These are phyloP conservation scores for Cyclotella kingstonii DNA, from an alignment of 108 stramenopile genomes.

Conservation along the genomic window DNA sequence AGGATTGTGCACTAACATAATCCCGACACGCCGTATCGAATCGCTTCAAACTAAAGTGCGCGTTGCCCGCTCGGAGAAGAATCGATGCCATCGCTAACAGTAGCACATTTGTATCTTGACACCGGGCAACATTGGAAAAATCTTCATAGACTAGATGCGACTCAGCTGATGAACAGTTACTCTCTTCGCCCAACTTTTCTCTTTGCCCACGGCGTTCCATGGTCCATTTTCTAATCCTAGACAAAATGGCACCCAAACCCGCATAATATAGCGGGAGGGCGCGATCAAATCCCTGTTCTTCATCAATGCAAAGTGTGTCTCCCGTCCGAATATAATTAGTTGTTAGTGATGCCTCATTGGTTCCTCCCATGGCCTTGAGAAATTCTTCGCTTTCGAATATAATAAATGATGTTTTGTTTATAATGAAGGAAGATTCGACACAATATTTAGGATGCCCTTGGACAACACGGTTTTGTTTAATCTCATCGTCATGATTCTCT, in stretches of 20 bases:
- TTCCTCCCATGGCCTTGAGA: slow-evolving; percentile 40
- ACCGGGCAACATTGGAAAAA: slow-evolving; percentile 18
- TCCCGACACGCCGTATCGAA: slow-evolving; percentile 38
- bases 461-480: not conserved
- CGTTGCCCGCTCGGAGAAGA: slow-evolving; percentile 39
- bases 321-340: slow-evolving; percentile 43
- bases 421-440: slow-evolving; percentile 6
- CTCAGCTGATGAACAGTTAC: not conserved
- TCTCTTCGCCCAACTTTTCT: not conserved
- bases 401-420: slow-evolving; percentile 22
- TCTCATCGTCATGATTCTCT: not conserved
- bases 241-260: slow-evolving; percentile 33
- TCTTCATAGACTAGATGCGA: slow-evolving; percentile 18
- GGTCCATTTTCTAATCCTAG: slow-evolving; percentile 32
- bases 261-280: slow-evolving; percentile 44
- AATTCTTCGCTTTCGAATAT: slow-evolving; percentile 40
- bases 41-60: slow-evolving; percentile 25
- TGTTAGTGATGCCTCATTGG: slow-evolving; percentile 26
- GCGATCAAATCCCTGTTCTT: slow-evolving; percentile 9
- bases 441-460: not conserved
- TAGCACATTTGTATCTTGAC: slow-evolving; percentile 30
- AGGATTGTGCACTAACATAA: slow-evolving; percentile 42
- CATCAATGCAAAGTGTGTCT: slow-evolving; percentile 17
- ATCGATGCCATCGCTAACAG: slow-evolving; percentile 45
- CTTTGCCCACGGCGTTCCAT: slow-evolving; percentile 1